Evolutionary conservation across 2,329 filamentous ascomycete genomes (phyloP), one percentile per base, ranked within the genome.

Genomic region (Rachicladosporium sp.): DNA sequence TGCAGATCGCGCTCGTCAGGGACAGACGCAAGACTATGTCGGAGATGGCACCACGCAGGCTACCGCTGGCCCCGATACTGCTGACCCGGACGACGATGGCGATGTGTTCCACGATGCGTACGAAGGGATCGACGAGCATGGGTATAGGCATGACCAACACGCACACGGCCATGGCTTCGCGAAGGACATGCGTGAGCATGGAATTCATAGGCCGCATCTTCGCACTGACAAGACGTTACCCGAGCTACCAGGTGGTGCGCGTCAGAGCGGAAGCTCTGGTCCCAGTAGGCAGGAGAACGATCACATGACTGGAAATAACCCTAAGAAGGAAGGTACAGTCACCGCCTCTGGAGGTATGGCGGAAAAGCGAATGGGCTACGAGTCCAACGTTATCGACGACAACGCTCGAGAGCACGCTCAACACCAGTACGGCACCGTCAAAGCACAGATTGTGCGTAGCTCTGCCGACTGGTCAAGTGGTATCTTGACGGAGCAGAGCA

Each of bases 391-490:
- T 12, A 47, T 54, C 13, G 50, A 50, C 10, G 40, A 35, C 10
- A 33, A 42, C 9, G 40, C 33, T 5, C 32, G 34, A 19, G 37
- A 30, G 15, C 32, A 37, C 30, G 34, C 36, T 11, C 31, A 19
- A 10, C 29, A 29, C 5, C 32, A 33, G 10, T 36, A 47, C 7
- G 89, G 89, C 11, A 83, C 80, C 1, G 71, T 94, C 2, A 76
- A 79, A 43, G 86, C 82, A 0, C 89, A 96, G 56, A 54, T 96
- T 29, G 78, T 95, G n/a, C 76, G 91, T 31, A 93, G 86, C 42
- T 93, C 86, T 46, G 77, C 76, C 33, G 89, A 95, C 60, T 96
- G 89, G 89, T 93, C 84, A 10, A 93, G 83, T 55, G 89, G 89
- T 3, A 91, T 95, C 43, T 61, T 93, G 32, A 78, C 70, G 0